Base-by-base conservation (phyloP, 2,329 filamentous ascomycete genomes). In the Xylaria sp. region DNA sequence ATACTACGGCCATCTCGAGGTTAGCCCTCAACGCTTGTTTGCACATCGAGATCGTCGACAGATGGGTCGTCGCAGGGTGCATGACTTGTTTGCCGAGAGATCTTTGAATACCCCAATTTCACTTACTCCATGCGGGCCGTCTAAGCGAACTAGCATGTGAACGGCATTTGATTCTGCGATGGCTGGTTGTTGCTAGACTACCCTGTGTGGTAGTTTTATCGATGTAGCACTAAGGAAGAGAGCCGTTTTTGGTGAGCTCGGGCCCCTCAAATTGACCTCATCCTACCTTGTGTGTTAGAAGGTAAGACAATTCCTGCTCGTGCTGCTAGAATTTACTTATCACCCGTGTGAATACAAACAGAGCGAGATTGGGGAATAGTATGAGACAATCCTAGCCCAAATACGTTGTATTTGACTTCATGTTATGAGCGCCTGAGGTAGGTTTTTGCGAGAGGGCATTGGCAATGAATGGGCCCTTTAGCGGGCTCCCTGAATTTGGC, bases 1-100 rank as follows among this genome's bases (percentile, higher is more conserved):
- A 18, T 12, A 18, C 54, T 20, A 20, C 55, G 10, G 15, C 18
- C 10, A 36, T 43, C 28, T 51, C 20, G 43, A 56, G 66, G 39
- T 25, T 66, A 15, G 57, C n/a, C 64, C 15, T 52, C 18, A 39
- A 55, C 15, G 49, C 55, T 69, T 66, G 60, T 54, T 62, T 67
- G 61, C 62, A 36, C 48, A 63, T 64, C 20, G 46, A 64, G 48
- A 67, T 62, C 28, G 51, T 62, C 46, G 51, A 49, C 52, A 46
- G 51, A 67, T 68, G 71, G 74, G 57, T 57, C 67, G 63, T 71
- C 67, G 69, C 71, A 74, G 64, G 33, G 33, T 66, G 28, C 18
- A 57, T 43, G 31, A 46, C 58, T 70, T 33, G 65, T 62, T 69
- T 71, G 48, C 72, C 68, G 67, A 65, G 62, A 72, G 69, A 73